Base-by-base conservation (phyloP, 768 basidiomycete genomes). In the Ephemerocybe angulata region DNA sequence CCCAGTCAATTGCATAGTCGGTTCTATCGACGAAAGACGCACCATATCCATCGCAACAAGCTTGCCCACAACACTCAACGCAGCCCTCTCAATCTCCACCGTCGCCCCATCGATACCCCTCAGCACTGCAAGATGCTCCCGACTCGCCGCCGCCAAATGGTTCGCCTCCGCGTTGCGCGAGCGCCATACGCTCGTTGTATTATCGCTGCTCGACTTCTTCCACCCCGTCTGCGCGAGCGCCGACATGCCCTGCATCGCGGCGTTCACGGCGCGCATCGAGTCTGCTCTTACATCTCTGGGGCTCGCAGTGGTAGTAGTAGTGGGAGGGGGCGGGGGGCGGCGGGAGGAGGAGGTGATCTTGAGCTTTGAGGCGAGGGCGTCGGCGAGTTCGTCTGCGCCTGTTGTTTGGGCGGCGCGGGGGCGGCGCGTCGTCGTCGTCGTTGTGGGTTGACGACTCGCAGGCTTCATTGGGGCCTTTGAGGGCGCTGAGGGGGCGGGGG, bases 71-170 rank as follows among this genome's bases (percentile, higher is more conserved):
- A 91, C 69, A 55, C 84, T 85, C 48, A 77, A 77, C 1, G 86
- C 90, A 2, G 87, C 88, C 33, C 85, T 77, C 68, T 93, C 91
- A 4, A 90, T 76, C 58, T 91, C 85, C 8, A 88, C 15, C 58
- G 80, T 78, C 2, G 71, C 73, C 0, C 77, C 70, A 42, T 67
- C 70, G 19, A 80, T 50, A 29, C 62, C 63, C 48, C 89, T 72
- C 40, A 92, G 69, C 2, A 66, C 59, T 1, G 54, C 55, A 7
- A 92, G 65, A 50, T 80, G 75, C 49, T 71, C 73, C 15, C 72
- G 64, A 0, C 80, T 81, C 17, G 75, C 60, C 8, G 70, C 65
- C 6, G 73, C 70, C 15, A 74, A 63, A 22, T 69, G 61, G 33
- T 65, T 74, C n/a, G 71, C 72, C 15, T 56, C 67, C n/a, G 66